Evolutionary conservation across 768 basidiomycete species (phyloP).

Genomic region (Kwoniella botswanensis): DNA sequence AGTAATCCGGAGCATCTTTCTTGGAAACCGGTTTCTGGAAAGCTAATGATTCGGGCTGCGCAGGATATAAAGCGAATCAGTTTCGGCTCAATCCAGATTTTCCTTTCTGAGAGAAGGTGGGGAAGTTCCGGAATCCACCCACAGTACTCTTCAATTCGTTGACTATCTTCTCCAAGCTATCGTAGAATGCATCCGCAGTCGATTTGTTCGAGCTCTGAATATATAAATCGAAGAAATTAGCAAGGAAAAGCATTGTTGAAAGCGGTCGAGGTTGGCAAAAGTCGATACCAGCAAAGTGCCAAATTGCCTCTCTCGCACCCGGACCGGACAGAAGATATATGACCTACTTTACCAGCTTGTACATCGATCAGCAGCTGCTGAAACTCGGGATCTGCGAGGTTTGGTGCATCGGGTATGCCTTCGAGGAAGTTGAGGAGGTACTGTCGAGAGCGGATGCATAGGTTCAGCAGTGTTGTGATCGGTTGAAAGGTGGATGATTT

Average conservation of each 20-base stretch:
- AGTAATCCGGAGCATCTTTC: conserved; percentile 89
- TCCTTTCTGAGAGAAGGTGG: too few species aligned
- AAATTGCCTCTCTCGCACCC: conserved; percentile 12
- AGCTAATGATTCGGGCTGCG: conserved; percentile 78
- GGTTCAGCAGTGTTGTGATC: conserved; percentile 12
- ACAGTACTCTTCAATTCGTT: conserved; percentile 74
- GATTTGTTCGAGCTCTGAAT: conserved; percentile 61
- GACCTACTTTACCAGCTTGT: conserved; percentile 83
- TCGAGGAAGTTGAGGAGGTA: conserved; percentile 89
- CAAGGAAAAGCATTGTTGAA: neutral
- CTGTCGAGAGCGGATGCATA: conserved; percentile 61
- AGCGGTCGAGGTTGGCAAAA: too few species aligned
- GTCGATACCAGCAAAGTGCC: neutral
- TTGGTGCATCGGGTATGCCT: conserved; percentile 71
- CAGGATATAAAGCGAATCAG: conserved; percentile 6
- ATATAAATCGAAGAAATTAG: neutral
- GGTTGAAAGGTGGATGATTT: conserved; percentile 1
- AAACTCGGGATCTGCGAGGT: conserved; percentile 71
- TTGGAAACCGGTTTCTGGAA: conserved; percentile 92
- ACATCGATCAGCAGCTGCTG: conserved; percentile 80
- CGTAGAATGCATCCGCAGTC: conserved; percentile 86
- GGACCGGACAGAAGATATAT: conserved; percentile 13
- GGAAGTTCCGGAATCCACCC: conserved; percentile 47
- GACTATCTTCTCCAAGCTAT: conserved; percentile 86
- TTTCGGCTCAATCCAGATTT: neutral